Conservation (phyloP, 257 asterid genomes). For the Penstemon barbatus region DNA sequence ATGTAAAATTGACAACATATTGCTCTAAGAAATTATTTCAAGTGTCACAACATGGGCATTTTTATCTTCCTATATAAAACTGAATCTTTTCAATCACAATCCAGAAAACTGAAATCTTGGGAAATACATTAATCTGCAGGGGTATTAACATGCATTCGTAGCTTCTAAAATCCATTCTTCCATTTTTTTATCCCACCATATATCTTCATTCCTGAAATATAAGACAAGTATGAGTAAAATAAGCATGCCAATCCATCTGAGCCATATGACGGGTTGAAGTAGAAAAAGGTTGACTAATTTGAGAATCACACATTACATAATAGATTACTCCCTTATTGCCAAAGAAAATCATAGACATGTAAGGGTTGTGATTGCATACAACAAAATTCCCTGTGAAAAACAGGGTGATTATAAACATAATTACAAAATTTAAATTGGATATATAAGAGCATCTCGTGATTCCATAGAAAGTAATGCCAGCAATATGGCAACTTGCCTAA, state of each 20-base stretch:
- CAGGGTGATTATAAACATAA: background rate
- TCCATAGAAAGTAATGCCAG: background rate
- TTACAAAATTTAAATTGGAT: background rate
- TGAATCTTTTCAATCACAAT: too few relatives aligned
- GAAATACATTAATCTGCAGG: background rate
- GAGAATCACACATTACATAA: background rate
- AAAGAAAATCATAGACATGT: background rate
- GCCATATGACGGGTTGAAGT: background rate
- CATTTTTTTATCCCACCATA: background rate
- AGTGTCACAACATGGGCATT: background rate
- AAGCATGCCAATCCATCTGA: background rate
- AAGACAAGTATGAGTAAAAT: background rate
- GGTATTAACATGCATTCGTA: background rate
- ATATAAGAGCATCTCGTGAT: conserved; percentile 6
- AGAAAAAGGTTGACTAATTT: background rate
- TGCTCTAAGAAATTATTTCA: too few relatives aligned
- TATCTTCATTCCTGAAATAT: background rate
- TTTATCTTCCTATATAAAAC: background rate
- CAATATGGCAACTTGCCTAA: conserved; percentile 39
- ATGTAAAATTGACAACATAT: too few relatives aligned
- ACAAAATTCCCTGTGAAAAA: background rate
- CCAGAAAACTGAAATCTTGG: background rate
- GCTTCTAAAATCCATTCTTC: background rate
- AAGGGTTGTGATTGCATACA: background rate
- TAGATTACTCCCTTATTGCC: background rate